Evolutionary conservation across 257 asterid species (phyloP), one percentile per base, ranked within the genome.

Genomic region (Cruciata laevipes): DNA sequence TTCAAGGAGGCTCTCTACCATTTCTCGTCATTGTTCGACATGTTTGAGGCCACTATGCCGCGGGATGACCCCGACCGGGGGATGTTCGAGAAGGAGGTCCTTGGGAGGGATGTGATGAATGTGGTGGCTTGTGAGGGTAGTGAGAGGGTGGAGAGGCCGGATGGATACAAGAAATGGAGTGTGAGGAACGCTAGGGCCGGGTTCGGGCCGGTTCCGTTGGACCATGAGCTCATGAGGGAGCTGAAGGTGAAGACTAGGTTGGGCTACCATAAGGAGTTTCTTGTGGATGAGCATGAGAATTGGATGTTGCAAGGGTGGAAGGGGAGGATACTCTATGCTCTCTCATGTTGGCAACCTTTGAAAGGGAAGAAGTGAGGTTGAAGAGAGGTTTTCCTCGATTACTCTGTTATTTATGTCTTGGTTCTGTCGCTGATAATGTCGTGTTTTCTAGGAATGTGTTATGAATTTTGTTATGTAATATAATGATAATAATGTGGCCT

Each of bases 251-350:
- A 79, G 76, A 77, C 71, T 24, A 76, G 53, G 64, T 17, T 71
- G 11, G 62, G 32, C 9, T 79, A 79, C 64, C 74, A 79, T 61
- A 73, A 67, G 69, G 80, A 79, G 33, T 76, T 76, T 62, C 20
- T 77, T 23, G 61, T 73, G 6, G 78, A 76, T 56, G 78, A 76
- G 70, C 70, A 76, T 58, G 33, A 80, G 25, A 68, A 67, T 12
- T 79, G 83, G 83, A 62, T 79, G 76, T 59, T 79, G 32, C 81
- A 73, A 40, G 84, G 79, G 16, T 79, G 84, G 79, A 76, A 79
- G 65, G 81, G 84, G n/a, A 69, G 76, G 14, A 74, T 76, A 1
- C 38, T 66, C 47, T 60, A 63, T 38, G 80, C 84, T 18, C 69
- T 73, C 63, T 76, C 81, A 2, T 67, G 68, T 67, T 79, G 84